Conservation (phyloP, 1,284 basidiomycete species). For the Wolfiporia cocos region DNA sequence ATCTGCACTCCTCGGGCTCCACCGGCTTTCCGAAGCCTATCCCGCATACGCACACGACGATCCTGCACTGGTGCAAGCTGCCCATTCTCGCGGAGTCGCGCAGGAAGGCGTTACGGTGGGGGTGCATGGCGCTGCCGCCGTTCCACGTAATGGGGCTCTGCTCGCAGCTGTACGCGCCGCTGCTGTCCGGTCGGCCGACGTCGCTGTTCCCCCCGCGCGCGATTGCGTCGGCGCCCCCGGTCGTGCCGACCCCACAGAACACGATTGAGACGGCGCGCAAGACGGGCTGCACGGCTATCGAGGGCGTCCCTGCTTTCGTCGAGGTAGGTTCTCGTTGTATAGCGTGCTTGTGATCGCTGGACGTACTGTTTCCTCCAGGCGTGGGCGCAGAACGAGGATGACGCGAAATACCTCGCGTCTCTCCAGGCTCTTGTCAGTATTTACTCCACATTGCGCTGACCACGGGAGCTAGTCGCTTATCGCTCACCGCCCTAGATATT, state of each 20-base stretch:
- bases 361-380: slow-evolving; percentile 4
- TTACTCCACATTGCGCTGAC: not conserved
- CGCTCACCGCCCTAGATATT: slow-evolving; percentile 9
- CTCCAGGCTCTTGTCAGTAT: slow-evolving; percentile 11
- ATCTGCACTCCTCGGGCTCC: slow-evolving; percentile 19
- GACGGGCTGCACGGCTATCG: slow-evolving; percentile 6
- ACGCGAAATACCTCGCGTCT: slow-evolving; percentile 10
- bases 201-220: slow-evolving; percentile 8
- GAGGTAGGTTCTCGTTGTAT: slow-evolving; percentile 8
- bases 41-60: slow-evolving; percentile 9
- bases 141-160: slow-evolving; percentile 14
- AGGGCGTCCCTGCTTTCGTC: slow-evolving; percentile 11
- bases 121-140: slow-evolving; percentile 9
- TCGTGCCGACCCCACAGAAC: slow-evolving; percentile 12
- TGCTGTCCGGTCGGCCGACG: slow-evolving; percentile 8
- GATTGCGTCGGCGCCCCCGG: slow-evolving; percentile 4
- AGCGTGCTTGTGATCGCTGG: not conserved
- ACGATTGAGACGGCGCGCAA: slow-evolving; percentile 6
- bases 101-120: slow-evolving; percentile 4
- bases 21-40: slow-evolving; percentile 19
- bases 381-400: slow-evolving; percentile 14
- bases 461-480: too few species aligned
- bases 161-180: slow-evolving; percentile 8
- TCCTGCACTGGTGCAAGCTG: slow-evolving; percentile 9
- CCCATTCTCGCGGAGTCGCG: slow-evolving; percentile 1